Evolutionary conservation across 345 rosid genomes (phyloP), one percentile per base, ranked within the genome.

Genomic region (Boechera retrofracta): DNA sequence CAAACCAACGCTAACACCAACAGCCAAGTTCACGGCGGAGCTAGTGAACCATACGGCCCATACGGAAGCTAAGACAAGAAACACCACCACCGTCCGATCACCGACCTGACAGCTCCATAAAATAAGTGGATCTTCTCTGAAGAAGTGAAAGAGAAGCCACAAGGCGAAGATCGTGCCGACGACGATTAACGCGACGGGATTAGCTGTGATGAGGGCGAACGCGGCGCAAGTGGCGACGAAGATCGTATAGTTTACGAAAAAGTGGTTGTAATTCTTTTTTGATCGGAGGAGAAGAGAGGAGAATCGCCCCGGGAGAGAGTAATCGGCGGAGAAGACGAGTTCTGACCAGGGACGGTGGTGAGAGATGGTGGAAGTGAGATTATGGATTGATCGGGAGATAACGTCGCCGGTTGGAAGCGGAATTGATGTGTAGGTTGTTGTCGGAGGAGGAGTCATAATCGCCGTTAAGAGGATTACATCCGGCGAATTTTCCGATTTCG

Each of bases 331-430:
- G 3, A 79, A 74, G 36, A 85, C 48, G 68, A 88, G 80, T 31
- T 85, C 83, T 16, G 86, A 86, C 92, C 88, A 88, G 49, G 87
- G 88, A 72, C 86, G 86, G 74, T 74, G 87, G 77, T 31, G 63
- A 80, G 86, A 88, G 77, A 80, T 16, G 21, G 82, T 38, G 71
- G 82, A 42, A 24, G 77, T 53, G 32, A 88, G 77, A 31, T 86
- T 86, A 2, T 88, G 79, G 12, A 88, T 71, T 12, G 88, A 88
- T 38, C 85, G 87, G 63, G 83, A 77, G 55, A 86, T 35, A 38
- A 80, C 88, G 61, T 86, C 84, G n/a, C 71, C 64, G 60, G 80
- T 29, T 33, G 89, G 83, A 66, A 88, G 70, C 13, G 87, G 91
- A 73, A 84, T 88, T 53, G 87, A 79, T 8, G 83, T 86, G 79